Evolutionary conservation across 2,329 filamentous ascomycete species (phyloP), one percentile per base, ranked within the genome.

Genomic region (Microdochium bolleyi): DNA sequence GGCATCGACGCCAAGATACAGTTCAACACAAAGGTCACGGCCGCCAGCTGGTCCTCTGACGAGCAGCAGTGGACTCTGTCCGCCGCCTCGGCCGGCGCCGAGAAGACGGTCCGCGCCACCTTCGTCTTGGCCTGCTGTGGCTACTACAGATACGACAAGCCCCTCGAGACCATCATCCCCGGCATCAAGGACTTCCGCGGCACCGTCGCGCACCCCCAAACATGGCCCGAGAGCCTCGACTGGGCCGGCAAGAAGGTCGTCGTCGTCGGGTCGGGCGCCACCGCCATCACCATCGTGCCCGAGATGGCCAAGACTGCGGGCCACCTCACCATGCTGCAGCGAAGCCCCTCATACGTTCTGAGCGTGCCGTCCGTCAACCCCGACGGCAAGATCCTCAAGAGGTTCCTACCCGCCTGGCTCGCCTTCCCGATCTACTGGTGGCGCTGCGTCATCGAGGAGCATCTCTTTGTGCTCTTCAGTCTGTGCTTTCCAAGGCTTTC

Each of bases 201-300:
- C 44, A 67, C 73, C 48, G 68, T 80, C n/a, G 68, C 83, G 13
- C 83, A 87, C 58, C 83, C 84, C 1, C 84, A 87, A 60, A 87
- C 85, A 70, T 92, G 88, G 88, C 85, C 86, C 0, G 72, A 85
- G 54, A 74, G 82, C 50, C 70, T 88, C 30, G 78, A 88, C 60
- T 87, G 86, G 63, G 67, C 73, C 3, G 73, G 75, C 63, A 90
- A 91, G 67, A 79, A 81, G 44, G 73, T 92, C 22, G 79, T 89
- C 34, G 74, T 92, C 52, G 80, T 92, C 55, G 89, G 89, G 11
- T 85, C 80, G 16, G 89, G 89, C 3, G 89, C 89, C 2, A 95
- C 89, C 0, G 86, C 89, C 4, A 71, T 92, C 51, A 94, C 89
- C 0, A 74, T 95, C 1, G 68, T 94, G 4, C 89, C 89, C 1